phyloP scores from a whole-genome alignment of 148 eudicot genomes.

The Hydrangea macrophylla region DNA sequence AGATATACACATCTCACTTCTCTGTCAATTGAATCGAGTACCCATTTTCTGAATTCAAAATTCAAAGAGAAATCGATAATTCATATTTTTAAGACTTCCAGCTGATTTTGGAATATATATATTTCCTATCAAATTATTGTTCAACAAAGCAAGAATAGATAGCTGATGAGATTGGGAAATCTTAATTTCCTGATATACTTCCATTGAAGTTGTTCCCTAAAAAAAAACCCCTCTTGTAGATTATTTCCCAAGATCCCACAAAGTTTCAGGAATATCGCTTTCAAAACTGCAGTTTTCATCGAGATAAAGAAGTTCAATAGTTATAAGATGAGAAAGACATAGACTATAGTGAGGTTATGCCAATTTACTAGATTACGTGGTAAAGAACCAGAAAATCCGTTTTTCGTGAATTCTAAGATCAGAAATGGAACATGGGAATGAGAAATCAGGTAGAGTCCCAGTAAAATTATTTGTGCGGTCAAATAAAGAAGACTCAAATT shows the following conservation, averaged over 20 bases:
- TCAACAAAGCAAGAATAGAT: slow-evolving; percentile 2
- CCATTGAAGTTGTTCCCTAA: slow-evolving; percentile 14
- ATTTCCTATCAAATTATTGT: slow-evolving; percentile 7
- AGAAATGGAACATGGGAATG: slow-evolving; percentile 16
- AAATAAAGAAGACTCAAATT: slow-evolving; percentile 13
- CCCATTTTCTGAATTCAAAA: too few relatives aligned
- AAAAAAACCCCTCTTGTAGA: slow-evolving; percentile 9
- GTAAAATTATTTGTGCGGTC: slow-evolving; percentile 12
- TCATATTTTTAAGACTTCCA: slow-evolving; percentile 15
- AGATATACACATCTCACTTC: too few relatives aligned
- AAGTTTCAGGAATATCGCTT: slow-evolving; percentile 18
- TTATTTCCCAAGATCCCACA: slow-evolving; percentile 13
- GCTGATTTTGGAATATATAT: slow-evolving; percentile 15
- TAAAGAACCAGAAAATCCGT: slow-evolving; percentile 17
- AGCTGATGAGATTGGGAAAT: slow-evolving; percentile 9
- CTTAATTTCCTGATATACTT: slow-evolving; percentile 13
- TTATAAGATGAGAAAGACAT: neutral
- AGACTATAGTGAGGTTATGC: neutral
- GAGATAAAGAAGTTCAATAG: slow-evolving; percentile 10
- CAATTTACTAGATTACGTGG: slow-evolving; percentile 17
- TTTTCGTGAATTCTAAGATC: slow-evolving; percentile 11
- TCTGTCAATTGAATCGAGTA: too few relatives aligned
- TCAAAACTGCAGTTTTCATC: slow-evolving; percentile 11
- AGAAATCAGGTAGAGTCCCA: slow-evolving; percentile 15
- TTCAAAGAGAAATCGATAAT: neutral